A percentile compares a stretch with the other conserved stretches of the same genome.
phyloP scores from a whole-genome alignment of 257 asterid species.

The Solanum rostratum region DNA sequence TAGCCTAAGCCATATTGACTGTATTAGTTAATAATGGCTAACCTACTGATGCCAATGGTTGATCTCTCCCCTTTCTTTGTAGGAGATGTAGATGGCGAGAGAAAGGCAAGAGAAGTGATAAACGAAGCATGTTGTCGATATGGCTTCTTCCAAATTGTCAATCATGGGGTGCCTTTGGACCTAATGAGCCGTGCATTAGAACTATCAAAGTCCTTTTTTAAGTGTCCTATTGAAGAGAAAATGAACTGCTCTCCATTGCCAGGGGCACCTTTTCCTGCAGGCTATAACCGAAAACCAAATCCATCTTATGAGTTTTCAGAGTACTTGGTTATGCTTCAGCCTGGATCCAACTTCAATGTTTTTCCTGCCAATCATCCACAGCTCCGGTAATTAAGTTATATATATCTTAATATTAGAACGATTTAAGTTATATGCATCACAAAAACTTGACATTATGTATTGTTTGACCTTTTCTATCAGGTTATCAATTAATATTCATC shows the following conservation, averaged over 20 bases:
- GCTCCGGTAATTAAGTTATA: background rate
- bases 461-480: background rate
- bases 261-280: constrained; percentile 35
- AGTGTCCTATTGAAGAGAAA: constrained; percentile 29
- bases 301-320: constrained; percentile 35
- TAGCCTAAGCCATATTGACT: background rate
- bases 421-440: background rate
- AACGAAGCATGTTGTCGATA: constrained; percentile 25
- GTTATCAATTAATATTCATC: background rate
- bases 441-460: background rate
- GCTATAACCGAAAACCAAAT: constrained; percentile 37
- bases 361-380: constrained; percentile 18
- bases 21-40: background rate
- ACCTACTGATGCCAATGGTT: constrained; percentile 28
- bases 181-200: constrained; percentile 29
- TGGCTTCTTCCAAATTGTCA: constrained; percentile 36
- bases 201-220: constrained; percentile 22
- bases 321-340: constrained; percentile 40
- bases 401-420: background rate
- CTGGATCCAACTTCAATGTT: constrained; percentile 14
- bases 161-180: constrained; percentile 41
- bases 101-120: constrained; percentile 15
- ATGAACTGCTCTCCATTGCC: constrained; percentile 10
- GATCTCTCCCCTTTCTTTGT: constrained; percentile 39
- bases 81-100: constrained; percentile 18